These are phyloP conservation scores for Urostyla sp. DNA, from an alignment of 73 alveolate genomes.

Conservation along the genomic window DNA sequence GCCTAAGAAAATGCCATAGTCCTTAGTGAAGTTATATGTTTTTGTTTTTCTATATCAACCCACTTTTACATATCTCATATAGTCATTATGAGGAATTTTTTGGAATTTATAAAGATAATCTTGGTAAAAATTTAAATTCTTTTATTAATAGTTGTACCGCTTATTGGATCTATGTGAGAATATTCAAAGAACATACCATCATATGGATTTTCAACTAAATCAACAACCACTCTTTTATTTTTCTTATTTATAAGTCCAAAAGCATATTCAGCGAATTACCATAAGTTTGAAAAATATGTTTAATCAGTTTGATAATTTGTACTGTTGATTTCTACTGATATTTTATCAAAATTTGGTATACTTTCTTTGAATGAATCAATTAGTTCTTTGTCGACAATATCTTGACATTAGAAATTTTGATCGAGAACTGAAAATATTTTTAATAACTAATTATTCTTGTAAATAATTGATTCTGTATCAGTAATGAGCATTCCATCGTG, in stretches of 20 bases:
- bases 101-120: not conserved
- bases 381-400: not conserved
- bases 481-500: constrained; percentile 35
- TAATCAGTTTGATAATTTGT: not conserved
- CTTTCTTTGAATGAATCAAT: not conserved
- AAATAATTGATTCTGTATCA: not conserved
- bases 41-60: constrained; percentile 17
- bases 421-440: not conserved
- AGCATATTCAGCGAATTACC: not conserved
- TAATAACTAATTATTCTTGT: not conserved
- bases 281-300: not conserved
- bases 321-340: not conserved
- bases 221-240: not conserved
- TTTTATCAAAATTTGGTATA: not conserved
- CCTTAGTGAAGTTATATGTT: not conserved
- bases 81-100: not conserved
- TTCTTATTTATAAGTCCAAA: not conserved
- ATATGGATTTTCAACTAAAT: not conserved
- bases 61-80: constrained; percentile 17
- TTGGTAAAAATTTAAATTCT: constrained; percentile 1
- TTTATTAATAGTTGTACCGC: not conserved
- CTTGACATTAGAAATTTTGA: not conserved
- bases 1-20: constrained; percentile 40
- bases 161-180: not conserved
- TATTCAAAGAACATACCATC: not conserved